Evolutionary conservation across 2,329 filamentous ascomycete species (phyloP), one percentile per base, ranked within the genome.

Genomic region (Leptographium wingfieldii): DNA sequence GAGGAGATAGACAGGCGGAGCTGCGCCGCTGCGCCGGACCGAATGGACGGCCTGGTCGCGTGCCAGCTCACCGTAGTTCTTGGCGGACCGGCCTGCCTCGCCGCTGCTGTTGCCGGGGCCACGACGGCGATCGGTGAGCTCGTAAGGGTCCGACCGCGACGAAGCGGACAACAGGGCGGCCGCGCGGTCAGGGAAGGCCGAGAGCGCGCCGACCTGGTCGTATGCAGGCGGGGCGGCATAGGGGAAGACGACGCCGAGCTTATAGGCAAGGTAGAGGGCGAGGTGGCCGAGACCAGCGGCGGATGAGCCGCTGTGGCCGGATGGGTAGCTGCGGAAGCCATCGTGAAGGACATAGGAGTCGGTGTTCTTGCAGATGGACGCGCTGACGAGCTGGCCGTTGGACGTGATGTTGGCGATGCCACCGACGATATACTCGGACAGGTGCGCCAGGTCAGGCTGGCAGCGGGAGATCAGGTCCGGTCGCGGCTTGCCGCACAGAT

Each of bases 251-350:
- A 92, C 84, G 61, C 84, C 81, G 67, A 92, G 88, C 70, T 92
- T 92, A 72, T 85, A 88, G 65, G 88, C 90, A 27, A 97, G 80
- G 77, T 91, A 96, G 57, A 97, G 82, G 1, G 87, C 87, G 19
- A 96, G 80, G 70, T 96, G 96, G 58, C 91, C 82, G 58, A 96
- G 76, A 1, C 92, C 92, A 12, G 86, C 85, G 66, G 89, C 90
- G 5, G 88, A 81, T 63, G 87, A 85, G 49, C 86, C 90, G 29
- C 86, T 75, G 73, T 92, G 88, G 0, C 88, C 88, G 59, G 85
- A 88, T 0, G 88, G 88, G 66, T 91, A 96, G 67, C 87, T 92
- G 54, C 88, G 81, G 73, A 96, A 96, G 1, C 88, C 91, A 68
- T 95, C 90, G 57, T 90, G 75, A 56, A 90, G 77, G n/a, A 77